Base-by-base conservation (phyloP, 176 grass and related monocot genomes). In the Oryza officinalis region DNA sequence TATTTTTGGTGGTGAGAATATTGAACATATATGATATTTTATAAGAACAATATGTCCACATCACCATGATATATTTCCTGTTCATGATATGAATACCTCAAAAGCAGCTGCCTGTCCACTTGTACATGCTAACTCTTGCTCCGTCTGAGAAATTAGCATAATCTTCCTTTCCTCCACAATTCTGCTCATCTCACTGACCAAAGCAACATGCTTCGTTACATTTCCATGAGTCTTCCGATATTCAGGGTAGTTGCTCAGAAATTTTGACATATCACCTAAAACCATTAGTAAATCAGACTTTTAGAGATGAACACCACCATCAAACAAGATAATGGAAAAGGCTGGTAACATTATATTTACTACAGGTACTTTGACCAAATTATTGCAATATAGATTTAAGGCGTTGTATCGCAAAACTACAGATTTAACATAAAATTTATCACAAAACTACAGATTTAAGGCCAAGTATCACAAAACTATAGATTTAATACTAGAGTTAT, bases 141-240 rank as follows among this genome's bases (percentile, higher is more conserved):
- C 96, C 10, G 93, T 98, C 87, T 95, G 93, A 23, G 96, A 98
- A 82, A 98, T 89, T 72, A 86, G 87, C 96, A 98, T 98, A 64
- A 98, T 85, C 47, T 94, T 98, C 65, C 93, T 88, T 86, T 98
- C 89, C 66, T 95, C 93, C 75, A 98, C 96, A 63, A 95, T 92
- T 94, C 87, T 93, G 88, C 96, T 98, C 96, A 98, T 92, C 79
- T 98, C 96, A 28, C 93, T 98, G 18, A 98, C 92, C 87, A 98
- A 89, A 61, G 81, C 91, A 0, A 98, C 96, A 88, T 98, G 96
- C 59, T 98, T 98, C 54, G 96, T 94, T 87, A 98, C 96, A 94
- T 98, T 98, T 71, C 93, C 93, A 40, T 94, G 96, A 76, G 91
- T 94, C 83, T 94, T 94, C 83, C 93, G 83, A 79, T 95, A 98